Conservation (phyloP, 1,284 basidiomycete genomes). For the Mycosarcoma maydis region DNA sequence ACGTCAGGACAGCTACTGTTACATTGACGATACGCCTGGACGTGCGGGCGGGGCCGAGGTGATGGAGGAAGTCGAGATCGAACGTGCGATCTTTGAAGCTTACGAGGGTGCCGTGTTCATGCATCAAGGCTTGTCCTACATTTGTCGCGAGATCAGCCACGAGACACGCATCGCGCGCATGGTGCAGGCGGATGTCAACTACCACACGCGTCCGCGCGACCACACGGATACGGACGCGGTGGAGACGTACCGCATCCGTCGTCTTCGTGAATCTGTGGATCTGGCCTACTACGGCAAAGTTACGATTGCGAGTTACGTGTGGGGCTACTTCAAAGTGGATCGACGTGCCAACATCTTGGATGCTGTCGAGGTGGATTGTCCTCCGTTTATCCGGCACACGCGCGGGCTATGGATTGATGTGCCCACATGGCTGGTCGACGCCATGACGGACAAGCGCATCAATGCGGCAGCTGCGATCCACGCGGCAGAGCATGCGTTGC, state of each 20-base stretch:
- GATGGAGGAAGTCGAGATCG: constrained; percentile 86
- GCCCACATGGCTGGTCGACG: constrained; percentile 72
- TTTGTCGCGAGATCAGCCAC: constrained; percentile 80
- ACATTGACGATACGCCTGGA: constrained; percentile 75
- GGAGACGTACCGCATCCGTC: constrained; percentile 80
- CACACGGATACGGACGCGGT: constrained; percentile 79
- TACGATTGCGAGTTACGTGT: constrained; percentile 76
- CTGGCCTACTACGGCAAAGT: constrained; percentile 81
- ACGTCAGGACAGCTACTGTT: constrained; percentile 80
- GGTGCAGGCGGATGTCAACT: constrained; percentile 79
- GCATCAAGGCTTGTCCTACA: constrained; percentile 70
- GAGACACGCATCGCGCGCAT: constrained; percentile 79
- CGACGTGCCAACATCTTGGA: constrained; percentile 75
- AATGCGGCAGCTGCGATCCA: constrained; percentile 82
- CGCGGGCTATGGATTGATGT: constrained; percentile 88
- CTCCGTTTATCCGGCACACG: constrained; percentile 79
- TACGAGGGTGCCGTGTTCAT: constrained; percentile 71
- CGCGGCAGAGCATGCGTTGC: constrained; percentile 82
- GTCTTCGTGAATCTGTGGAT: constrained; percentile 74
- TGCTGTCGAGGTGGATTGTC: constrained; percentile 80
- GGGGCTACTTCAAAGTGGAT: constrained; percentile 69
- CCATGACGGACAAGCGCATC: constrained; percentile 73
- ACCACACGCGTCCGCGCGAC: constrained; percentile 75
- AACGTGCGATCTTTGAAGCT: constrained; percentile 84
- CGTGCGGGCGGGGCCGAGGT: constrained; percentile 70